These are phyloP conservation scores for Fraxinus sp. DNA, from an alignment of 305 asterid genomes.

Conservation along the genomic window DNA sequence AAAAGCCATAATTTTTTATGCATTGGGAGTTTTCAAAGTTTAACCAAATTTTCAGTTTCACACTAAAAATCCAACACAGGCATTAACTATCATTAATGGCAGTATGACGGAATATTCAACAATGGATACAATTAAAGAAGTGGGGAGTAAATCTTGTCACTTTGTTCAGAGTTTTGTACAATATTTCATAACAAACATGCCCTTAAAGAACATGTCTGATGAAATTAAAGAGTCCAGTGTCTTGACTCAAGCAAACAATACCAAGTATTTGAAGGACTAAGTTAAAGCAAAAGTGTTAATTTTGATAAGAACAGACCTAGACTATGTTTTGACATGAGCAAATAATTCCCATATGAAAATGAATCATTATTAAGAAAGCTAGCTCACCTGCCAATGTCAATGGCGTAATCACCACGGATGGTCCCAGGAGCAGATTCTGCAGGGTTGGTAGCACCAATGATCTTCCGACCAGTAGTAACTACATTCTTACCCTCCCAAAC, in stretches of 20 bases:
- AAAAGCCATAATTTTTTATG: not conserved
- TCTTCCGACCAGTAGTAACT: slow-evolving; percentile 73
- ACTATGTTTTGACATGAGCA: not conserved
- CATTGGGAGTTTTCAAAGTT: not conserved
- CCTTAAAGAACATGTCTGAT: not conserved
- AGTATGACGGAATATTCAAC: not conserved
- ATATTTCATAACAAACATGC: not conserved
- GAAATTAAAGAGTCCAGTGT: not conserved
- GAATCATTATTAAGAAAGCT: not conserved
- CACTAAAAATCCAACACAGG: not conserved
- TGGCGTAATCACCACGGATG: slow-evolving; percentile 82
- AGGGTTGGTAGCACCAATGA: slow-evolving; percentile 93
- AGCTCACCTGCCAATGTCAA: slow-evolving; percentile 80
- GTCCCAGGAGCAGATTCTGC: slow-evolving; percentile 88
- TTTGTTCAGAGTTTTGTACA: not conserved
- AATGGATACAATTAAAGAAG: not conserved
- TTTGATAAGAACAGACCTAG: not conserved
- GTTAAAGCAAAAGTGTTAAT: not conserved
- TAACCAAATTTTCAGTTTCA: not conserved
- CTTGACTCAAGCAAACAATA: not conserved
- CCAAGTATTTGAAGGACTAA: not conserved
- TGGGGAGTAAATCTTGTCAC: not conserved
- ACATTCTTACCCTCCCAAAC: slow-evolving; percentile 91
- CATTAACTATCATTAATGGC: not conserved
- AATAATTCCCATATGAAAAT: not conserved